Conservation (phyloP, 345 rosid species). For the Hypericum androsaemum region DNA sequence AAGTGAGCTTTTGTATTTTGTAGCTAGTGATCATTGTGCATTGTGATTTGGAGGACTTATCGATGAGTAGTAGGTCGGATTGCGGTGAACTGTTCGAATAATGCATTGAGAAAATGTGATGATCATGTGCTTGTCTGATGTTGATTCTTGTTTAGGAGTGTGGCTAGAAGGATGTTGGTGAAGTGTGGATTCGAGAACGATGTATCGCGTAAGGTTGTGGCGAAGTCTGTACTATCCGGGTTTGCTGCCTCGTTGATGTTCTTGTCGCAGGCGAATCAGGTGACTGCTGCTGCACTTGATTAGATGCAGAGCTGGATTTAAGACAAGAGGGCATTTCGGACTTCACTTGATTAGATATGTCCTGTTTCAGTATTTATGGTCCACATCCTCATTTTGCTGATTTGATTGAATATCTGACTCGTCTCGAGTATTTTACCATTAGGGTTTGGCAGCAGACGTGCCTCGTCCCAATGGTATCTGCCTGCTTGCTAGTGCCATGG, state of each 20-base stretch:
- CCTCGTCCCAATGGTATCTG: conserved; percentile 33
- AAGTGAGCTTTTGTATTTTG: too few relatives aligned
- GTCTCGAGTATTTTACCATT: not conserved
- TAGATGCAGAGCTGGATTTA: too few relatives aligned
- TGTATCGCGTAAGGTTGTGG: conserved; percentile 19
- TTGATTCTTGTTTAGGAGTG: conserved; percentile 19
- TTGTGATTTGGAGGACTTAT: too few relatives aligned
- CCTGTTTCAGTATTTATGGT: too few relatives aligned
- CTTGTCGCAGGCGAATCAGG: conserved; percentile 60
- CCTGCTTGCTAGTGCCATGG: conserved; percentile 51
- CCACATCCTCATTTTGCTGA: too few relatives aligned
- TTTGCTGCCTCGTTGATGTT: conserved; percentile 52
- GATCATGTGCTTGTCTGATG: not conserved
- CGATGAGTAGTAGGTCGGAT: too few relatives aligned
- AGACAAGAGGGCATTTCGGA: too few relatives aligned
- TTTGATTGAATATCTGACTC: too few relatives aligned
- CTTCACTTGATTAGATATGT: conserved; percentile 5
- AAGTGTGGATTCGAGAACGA: conserved; percentile 38
- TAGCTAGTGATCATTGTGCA: too few relatives aligned
- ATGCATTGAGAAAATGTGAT: not conserved
- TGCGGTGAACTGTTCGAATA: too few relatives aligned
- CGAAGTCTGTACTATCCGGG: conserved; percentile 37
- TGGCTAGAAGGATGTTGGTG: conserved; percentile 22
- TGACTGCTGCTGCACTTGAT: conserved; percentile 1
- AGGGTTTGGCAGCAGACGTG: conserved; percentile 57